Conservation (phyloP, 192 early-diverging fungal species). For the Coemansia sp. region DNA sequence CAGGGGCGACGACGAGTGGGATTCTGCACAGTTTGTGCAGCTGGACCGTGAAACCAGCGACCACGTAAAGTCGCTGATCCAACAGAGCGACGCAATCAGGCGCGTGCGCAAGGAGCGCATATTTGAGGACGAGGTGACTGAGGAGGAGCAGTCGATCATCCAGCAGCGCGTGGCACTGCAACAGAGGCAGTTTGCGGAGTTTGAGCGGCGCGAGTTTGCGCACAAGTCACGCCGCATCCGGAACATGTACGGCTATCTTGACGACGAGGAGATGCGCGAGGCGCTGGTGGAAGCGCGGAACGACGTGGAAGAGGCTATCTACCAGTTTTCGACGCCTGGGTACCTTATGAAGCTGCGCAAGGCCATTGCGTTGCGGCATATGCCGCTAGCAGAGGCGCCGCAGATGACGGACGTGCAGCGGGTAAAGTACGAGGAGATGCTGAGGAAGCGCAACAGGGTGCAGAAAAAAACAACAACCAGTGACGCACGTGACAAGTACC, state of each 20-base stretch:
- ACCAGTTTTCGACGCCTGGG: conserved; percentile 74
- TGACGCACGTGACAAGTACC: conserved; percentile 69
- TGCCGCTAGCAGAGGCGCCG: conserved; percentile 50
- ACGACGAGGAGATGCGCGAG: conserved; percentile 81
- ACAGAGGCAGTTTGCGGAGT: conserved; percentile 87
- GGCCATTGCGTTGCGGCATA: conserved; percentile 66
- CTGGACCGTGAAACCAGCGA: conserved; percentile 55
- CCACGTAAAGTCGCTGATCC: conserved; percentile 55
- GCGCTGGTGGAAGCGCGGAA: conserved; percentile 75
- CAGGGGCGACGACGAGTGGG: conserved; percentile 50
- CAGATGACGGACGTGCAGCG: conserved; percentile 83
- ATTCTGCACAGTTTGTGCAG: conserved; percentile 53
- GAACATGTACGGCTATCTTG: conserved; percentile 74
- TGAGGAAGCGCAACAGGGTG: conserved; percentile 79
- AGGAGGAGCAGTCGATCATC: conserved; percentile 88
- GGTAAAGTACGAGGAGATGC: conserved; percentile 79
- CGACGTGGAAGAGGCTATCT: conserved; percentile 90
- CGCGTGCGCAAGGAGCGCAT: conserved; percentile 82
- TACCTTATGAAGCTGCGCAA: conserved; percentile 71
- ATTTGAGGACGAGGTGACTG: conserved; percentile 88
- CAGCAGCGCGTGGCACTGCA: conserved; percentile 87
- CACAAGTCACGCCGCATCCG: conserved; percentile 80
- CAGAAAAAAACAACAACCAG: conserved; percentile 80
- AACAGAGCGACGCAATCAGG: conserved; percentile 69
- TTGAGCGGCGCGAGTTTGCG: conserved; percentile 75